Evolutionary conservation across 208 protist species (phyloP), one percentile per base, ranked within the genome.

Genomic region (Wallacemonas sp.): DNA sequence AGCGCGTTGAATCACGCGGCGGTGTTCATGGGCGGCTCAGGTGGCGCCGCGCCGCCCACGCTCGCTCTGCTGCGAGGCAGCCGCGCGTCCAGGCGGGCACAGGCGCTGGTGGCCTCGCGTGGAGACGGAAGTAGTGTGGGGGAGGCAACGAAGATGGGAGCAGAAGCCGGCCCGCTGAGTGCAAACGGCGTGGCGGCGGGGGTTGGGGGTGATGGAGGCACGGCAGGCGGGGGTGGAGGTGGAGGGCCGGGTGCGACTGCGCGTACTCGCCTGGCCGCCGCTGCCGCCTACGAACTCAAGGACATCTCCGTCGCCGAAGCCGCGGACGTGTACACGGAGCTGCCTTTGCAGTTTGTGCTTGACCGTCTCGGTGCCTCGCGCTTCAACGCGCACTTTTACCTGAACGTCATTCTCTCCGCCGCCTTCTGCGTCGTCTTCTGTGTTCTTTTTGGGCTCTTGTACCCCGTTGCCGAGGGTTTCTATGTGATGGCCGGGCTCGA

Each of bases 321-420:
- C 4, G 80, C 73, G 0, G 33, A 63, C 11, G 31, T 47, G 6
- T 80, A 86, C 68, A 28, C 68, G 39, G 72, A 72, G 71, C 55
- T 86, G 38, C 80, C 80, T n/a, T 42, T 82, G 30, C 41, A 34
- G 36, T 86, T 81, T 34, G 55, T 82, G 17, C 19, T 73, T 0
- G 30, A 22, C 1, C 60, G 68, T 30, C 66, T 80, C 21, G 47
- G 38, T 46, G 68, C 51, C 12, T 70, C 78, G 24, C 69, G 61
- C 1, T 58, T 86, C 33, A 74, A 80, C 44, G 70, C 70, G 2
- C 14, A 80, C 28, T 58, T 86, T 30, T 83, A 75, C 54, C 33
- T 86, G 56, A 74, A 70, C 22, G 62, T 80, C 33, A 4, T 67
- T 21, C 19, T 51, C 36, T 42, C 51, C 6, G 15, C 51, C 9